Percentiles rank a stretch among this genome's conserved stretches.
phyloP scores from a whole-genome alignment of 2,329 filamentous ascomycete genomes.

The Ceratocystis albifundus region DNA sequence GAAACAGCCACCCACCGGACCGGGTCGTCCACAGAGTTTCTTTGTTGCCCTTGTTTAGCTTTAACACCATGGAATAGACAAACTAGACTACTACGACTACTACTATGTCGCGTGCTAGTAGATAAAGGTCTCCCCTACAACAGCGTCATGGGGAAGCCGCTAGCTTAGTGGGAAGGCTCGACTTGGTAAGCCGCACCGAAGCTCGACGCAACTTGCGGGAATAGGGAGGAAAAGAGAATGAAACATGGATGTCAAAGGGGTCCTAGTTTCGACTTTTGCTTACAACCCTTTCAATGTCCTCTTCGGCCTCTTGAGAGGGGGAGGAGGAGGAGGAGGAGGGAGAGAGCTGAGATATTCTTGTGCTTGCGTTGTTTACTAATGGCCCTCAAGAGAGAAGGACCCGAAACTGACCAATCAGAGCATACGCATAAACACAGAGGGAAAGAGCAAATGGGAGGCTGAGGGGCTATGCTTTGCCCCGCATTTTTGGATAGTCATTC shows the following conservation, averaged over 20 bases:
- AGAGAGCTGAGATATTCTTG: not conserved
- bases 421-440: not conserved
- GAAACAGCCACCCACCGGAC: not conserved
- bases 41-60: not conserved
- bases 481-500: not conserved
- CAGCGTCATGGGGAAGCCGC: not conserved
- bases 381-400: not conserved
- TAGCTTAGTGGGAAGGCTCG: not conserved
- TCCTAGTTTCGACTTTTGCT: too few relatives aligned
- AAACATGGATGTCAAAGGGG: not conserved
- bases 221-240: not conserved
- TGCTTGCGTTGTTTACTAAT: not conserved
- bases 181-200: constrained; percentile 2
- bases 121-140: not conserved
- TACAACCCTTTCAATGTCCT: not conserved
- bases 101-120: not conserved
- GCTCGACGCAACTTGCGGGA: not conserved
- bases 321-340: too few relatives aligned
- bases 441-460: not conserved
- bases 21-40: not conserved
- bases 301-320: not conserved
- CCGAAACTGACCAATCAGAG: not conserved
- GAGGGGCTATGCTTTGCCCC: not conserved
- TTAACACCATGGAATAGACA: not conserved
- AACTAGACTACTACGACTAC: not conserved